These are phyloP conservation scores for Rhododendron williamsianum DNA, from an alignment of 148 eudicot species.

Conservation along the genomic window DNA sequence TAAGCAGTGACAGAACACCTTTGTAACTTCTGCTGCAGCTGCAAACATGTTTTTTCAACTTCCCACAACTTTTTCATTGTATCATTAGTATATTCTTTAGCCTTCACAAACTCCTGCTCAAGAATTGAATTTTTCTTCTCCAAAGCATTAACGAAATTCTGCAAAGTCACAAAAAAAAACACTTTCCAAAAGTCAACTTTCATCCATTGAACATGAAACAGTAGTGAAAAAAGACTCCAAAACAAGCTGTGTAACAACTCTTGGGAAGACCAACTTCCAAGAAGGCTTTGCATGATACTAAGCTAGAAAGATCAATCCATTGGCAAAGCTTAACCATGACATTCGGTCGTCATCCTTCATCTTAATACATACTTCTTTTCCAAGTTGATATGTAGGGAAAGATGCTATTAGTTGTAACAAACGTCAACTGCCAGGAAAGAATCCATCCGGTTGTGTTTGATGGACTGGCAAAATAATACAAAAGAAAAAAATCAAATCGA, in stretches of 20 bases:
- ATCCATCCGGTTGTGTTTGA: not conserved
- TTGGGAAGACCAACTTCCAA: not conserved
- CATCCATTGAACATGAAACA: not conserved
- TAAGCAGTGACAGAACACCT: constrained; percentile 35
- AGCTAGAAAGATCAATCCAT: not conserved
- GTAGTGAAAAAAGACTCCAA: not conserved
- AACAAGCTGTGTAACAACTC: not conserved
- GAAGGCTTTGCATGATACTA: not conserved
- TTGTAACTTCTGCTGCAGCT: constrained; percentile 61
- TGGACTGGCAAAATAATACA: not conserved
- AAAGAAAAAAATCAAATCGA: not conserved
- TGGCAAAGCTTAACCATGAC: not conserved
- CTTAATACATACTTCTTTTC: not conserved
- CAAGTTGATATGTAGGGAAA: not conserved
- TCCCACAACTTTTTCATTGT: constrained; percentile 56
- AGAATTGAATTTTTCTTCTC: constrained; percentile 61
- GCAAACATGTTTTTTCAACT: constrained; percentile 65
- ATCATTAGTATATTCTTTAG: constrained; percentile 48
- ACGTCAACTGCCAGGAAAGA: not conserved
- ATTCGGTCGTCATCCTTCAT: not conserved
- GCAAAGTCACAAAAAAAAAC: constrained; percentile 16
- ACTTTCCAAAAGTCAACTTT: not conserved
- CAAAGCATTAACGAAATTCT: constrained; percentile 63
- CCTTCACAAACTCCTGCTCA: constrained; percentile 57
- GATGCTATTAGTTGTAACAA: not conserved